Evolutionary conservation across 257 asterid species (phyloP).

Genomic region (Cinchona pubescens): DNA sequence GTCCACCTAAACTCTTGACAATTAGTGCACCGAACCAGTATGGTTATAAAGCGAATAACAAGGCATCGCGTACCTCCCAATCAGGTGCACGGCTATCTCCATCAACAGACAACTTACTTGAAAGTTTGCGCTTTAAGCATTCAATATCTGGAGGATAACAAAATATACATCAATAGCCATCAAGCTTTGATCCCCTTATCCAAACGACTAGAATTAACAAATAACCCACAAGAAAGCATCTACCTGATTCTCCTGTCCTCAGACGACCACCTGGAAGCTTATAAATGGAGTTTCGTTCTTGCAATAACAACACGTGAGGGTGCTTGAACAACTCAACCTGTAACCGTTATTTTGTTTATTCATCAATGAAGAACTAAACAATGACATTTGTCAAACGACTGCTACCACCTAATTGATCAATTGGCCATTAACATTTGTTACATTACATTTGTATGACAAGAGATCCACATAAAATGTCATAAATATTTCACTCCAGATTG

Average conservation of each 20-base stretch:
- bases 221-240: not conserved
- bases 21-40: slow-evolving; percentile 11
- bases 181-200: not conserved
- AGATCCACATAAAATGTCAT: no score
- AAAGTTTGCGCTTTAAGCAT: slow-evolving; percentile 82
- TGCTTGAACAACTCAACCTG: slow-evolving; percentile 89
- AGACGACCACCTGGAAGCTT: slow-evolving; percentile 88
- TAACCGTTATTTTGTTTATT: slow-evolving; percentile 1
- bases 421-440: not conserved
- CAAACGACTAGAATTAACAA: slow-evolving; percentile 2
- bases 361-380: not conserved
- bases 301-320: slow-evolving; percentile 80
- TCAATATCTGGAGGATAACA: slow-evolving; percentile 49
- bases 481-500: no score
- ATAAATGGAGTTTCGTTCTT: slow-evolving; percentile 58
- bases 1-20: slow-evolving; percentile 49
- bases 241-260: slow-evolving; percentile 87
- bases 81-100: slow-evolving; percentile 52
- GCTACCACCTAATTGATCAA: not conserved
- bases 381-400: not conserved
- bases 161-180: not conserved
- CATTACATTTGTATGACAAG: not conserved
- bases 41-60: not conserved
- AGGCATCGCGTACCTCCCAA: slow-evolving; percentile 60
- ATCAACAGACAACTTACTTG: slow-evolving; percentile 59